A percentile compares a stretch with the other conserved stretches of the same genome.
These are phyloP conservation scores for Apodospora peruviana DNA, from an alignment of 495 filamentous ascomycete species.

Conservation along the genomic window DNA sequence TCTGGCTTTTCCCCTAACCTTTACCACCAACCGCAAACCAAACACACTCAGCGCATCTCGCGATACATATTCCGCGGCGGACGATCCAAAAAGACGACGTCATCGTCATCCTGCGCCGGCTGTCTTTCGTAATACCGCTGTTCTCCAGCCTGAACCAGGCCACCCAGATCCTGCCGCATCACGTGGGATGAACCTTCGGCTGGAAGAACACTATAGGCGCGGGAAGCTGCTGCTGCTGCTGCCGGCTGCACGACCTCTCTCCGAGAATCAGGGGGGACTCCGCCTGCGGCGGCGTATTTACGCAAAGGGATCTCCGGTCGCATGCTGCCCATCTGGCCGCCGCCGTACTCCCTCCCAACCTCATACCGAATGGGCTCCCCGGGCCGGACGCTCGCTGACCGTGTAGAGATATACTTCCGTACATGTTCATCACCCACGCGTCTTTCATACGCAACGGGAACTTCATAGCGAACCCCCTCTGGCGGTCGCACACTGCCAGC, in stretches of 20 bases:
- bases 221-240: too few relatives aligned
- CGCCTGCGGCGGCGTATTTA: constrained; percentile 35
- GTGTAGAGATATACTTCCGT: constrained; percentile 20
- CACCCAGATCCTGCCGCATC: constrained; percentile 9
- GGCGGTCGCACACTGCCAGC: constrained; percentile 52
- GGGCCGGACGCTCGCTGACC: constrained; percentile 24
- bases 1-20: too few relatives aligned
- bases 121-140: constrained; percentile 21
- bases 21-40: neutral
- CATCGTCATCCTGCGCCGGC: constrained; percentile 28
- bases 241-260: too few relatives aligned
- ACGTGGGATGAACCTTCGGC: constrained; percentile 17
- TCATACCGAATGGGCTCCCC: constrained; percentile 16
- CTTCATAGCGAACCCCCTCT: constrained; percentile 50
- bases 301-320: constrained; percentile 35
- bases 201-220: constrained; percentile 42
- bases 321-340: constrained; percentile 27
- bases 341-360: constrained; percentile 17
- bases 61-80: constrained; percentile 32
- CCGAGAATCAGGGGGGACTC: too few relatives aligned
- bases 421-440: constrained; percentile 40
- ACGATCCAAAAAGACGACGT: constrained; percentile 42
- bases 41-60: neutral
- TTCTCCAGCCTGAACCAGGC: neutral
- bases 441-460: constrained; percentile 33